These are phyloP conservation scores for Ascochyta lentis DNA, from an alignment of 2,329 filamentous ascomycete species.

Conservation along the genomic window DNA sequence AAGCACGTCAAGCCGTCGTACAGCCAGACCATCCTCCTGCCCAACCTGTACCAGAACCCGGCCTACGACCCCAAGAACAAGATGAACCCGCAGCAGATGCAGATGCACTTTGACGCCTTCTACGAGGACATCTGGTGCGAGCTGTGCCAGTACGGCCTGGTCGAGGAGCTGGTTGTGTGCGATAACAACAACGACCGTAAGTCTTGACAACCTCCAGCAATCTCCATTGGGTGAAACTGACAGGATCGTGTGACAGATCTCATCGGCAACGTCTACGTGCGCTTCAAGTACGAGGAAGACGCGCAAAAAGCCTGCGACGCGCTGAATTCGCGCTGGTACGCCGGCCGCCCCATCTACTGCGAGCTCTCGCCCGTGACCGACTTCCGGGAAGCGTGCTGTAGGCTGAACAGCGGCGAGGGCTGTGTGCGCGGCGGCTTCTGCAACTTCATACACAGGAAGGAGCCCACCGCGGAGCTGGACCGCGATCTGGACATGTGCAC, in stretches of 20 bases:
- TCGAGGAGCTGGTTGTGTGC: slow-evolving; percentile 97
- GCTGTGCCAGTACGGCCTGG: slow-evolving; percentile 95
- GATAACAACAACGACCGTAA: slow-evolving; percentile 98
- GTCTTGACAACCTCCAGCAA: slow-evolving; percentile 44
- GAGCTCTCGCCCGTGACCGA: slow-evolving; percentile 96
- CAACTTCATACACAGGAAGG: slow-evolving; percentile 99
- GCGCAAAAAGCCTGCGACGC: slow-evolving; percentile 93
- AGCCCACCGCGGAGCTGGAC: slow-evolving; percentile 87
- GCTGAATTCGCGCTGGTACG: slow-evolving; percentile 95
- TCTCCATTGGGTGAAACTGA: not conserved
- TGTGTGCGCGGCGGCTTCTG: slow-evolving; percentile 97
- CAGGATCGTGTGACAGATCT: slow-evolving; percentile 66
- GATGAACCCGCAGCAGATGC: slow-evolving; percentile 94
- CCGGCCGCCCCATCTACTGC: slow-evolving; percentile 95
- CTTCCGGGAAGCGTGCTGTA: slow-evolving; percentile 96
- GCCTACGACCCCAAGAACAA: slow-evolving; percentile 95
- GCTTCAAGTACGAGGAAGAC: slow-evolving; percentile 99
- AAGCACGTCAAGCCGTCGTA: slow-evolving; percentile 99
- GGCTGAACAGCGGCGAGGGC: slow-evolving; percentile 91
- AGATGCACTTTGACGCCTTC: slow-evolving; percentile 99
- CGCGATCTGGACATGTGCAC: slow-evolving; percentile 84
- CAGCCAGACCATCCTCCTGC: slow-evolving; percentile 95
- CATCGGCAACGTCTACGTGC: slow-evolving; percentile 98
- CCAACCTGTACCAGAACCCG: slow-evolving; percentile 98
- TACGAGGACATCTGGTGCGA: slow-evolving; percentile 99